Base-by-base conservation (phyloP, 768 basidiomycete species). In the Rhodosporidiobolus sp. region DNA sequence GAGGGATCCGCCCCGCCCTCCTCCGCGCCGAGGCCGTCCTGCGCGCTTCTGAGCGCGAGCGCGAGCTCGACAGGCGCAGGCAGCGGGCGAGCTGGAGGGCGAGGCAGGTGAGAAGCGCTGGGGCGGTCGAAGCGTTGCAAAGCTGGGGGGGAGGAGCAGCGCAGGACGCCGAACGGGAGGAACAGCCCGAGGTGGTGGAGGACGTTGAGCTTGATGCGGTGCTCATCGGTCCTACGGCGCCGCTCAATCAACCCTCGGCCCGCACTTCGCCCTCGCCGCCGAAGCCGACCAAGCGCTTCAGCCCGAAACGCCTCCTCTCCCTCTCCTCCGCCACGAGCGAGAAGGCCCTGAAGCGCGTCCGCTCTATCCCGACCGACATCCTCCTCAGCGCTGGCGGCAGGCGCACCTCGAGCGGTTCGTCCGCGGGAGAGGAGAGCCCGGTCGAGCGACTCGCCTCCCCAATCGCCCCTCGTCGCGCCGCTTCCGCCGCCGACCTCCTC, bases 1-100 rank as follows among this genome's bases (percentile, higher is more conserved):
- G 32, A 16, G 49, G 28, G 48, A 64, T 67, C 28, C 71, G 66
- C 30, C 28, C 34, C 20, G 67, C 71, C 4, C 52, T 72, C 24
- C 30, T 30, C 3, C 48, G 71, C 2, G 71, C 71, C 34, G 62
- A 64, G 34, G 56, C 54, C 16, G 65, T 67, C 6, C 43, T 72
- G 7, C 61, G 66, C 10, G 66, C 66, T 2, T 54, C 50, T n/a
- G 71, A 72, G 45, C 34, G 52, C 17, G 66, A 67, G 14, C 43
- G 71, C 28, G 66, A 67, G 38, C 30, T 63, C 26, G 71, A 72
- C 26, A n/a, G 52, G n/a, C 49, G 70, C 34, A 50, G 55, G 17
- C 54, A 58, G n/a, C 17, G 70, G n/a, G 49, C 53, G 19, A 57
- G 60, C 11, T 58, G 61, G 34, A 24, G 65, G 14, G 43, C 54